Evolutionary conservation across 768 basidiomycete genomes (phyloP).

Genomic region (Tephrocybe sp.): DNA sequence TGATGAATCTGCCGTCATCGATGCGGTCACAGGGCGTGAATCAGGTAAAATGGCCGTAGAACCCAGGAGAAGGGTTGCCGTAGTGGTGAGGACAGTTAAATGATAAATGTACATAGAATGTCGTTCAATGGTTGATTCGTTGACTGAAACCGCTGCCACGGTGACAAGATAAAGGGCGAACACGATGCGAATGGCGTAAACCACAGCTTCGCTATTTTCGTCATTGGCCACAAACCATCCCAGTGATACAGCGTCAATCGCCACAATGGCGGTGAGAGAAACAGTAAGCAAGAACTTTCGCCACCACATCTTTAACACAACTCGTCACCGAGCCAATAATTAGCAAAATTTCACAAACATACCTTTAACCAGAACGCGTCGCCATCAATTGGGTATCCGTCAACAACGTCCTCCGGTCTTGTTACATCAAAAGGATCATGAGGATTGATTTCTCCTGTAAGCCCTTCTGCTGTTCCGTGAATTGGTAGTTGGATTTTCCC

Average conservation of each 20-base stretch:
- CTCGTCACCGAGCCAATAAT: not conserved
- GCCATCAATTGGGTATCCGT: constrained; percentile 65
- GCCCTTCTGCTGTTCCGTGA: constrained; percentile 16
- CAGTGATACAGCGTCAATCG: constrained; percentile 50
- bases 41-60: constrained; percentile 57
- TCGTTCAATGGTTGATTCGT: constrained; percentile 34
- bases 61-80: constrained; percentile 45
- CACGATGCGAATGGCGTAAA: constrained; percentile 42
- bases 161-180: constrained; percentile 62
- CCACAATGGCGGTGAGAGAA: constrained; percentile 44
- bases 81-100: constrained; percentile 51
- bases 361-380: constrained; percentile 59
- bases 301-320: constrained; percentile 47
- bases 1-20: constrained; percentile 17
- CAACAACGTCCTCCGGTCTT: constrained; percentile 63
- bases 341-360: constrained; percentile 14
- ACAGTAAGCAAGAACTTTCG: constrained; percentile 52
- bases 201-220: constrained; percentile 29
- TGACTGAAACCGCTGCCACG: constrained; percentile 51
- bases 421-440: constrained; percentile 72
- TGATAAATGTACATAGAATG: constrained; percentile 59
- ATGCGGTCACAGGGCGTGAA: constrained; percentile 29
- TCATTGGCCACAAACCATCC: constrained; percentile 47
- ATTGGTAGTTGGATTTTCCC: constrained; percentile 53
- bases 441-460: constrained; percentile 19